Evolutionary conservation across 2,329 filamentous ascomycete species (phyloP).

Genomic region (Stagonosporopsis chrysanthemi): DNA sequence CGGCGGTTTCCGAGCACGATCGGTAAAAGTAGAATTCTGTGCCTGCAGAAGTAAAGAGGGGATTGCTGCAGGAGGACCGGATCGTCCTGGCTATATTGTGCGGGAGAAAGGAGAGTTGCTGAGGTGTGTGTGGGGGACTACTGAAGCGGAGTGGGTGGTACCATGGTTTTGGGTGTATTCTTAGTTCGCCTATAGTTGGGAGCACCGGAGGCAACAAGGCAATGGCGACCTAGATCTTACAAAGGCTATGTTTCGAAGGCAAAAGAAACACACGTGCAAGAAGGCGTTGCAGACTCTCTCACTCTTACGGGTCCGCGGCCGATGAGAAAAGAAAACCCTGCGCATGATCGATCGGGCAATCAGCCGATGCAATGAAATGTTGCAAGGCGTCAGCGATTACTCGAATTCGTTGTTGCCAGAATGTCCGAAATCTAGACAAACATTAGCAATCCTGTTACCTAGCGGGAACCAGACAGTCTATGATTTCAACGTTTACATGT

Average conservation of each 20-base stretch:
- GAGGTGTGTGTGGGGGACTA: slow-evolving; percentile 15
- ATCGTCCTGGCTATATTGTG: slow-evolving; percentile 8
- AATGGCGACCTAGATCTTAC: slow-evolving; percentile 8
- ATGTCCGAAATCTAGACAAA: slow-evolving; percentile 19
- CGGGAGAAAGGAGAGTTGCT: slow-evolving; percentile 17
- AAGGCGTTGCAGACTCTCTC: neutral
- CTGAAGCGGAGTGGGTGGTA: slow-evolving; percentile 20
- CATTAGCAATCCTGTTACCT: slow-evolving; percentile 24
- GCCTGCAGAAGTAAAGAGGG: neutral
- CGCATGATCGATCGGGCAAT: slow-evolving; percentile 9
- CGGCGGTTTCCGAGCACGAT: slow-evolving; percentile 5
- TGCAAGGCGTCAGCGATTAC: slow-evolving; percentile 14
- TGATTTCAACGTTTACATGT: slow-evolving; percentile 21
- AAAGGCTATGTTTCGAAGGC: slow-evolving; percentile 4
- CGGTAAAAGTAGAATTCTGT: neutral
- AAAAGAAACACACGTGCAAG: slow-evolving; percentile 12
- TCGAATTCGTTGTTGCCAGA: slow-evolving; percentile 15
- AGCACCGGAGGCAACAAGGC: slow-evolving; percentile 7
- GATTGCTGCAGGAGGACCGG: slow-evolving; percentile 1
- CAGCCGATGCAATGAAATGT: slow-evolving; percentile 6
- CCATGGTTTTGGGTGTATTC: slow-evolving; percentile 16
- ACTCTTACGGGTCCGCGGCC: slow-evolving; percentile 14
- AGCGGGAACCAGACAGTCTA: slow-evolving; percentile 13
- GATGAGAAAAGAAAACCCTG: slow-evolving; percentile 12
- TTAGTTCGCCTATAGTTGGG: slow-evolving; percentile 9